Evolutionary conservation across 1,139 yeast species (phyloP).

Genomic region (Yarrowia galli): DNA sequence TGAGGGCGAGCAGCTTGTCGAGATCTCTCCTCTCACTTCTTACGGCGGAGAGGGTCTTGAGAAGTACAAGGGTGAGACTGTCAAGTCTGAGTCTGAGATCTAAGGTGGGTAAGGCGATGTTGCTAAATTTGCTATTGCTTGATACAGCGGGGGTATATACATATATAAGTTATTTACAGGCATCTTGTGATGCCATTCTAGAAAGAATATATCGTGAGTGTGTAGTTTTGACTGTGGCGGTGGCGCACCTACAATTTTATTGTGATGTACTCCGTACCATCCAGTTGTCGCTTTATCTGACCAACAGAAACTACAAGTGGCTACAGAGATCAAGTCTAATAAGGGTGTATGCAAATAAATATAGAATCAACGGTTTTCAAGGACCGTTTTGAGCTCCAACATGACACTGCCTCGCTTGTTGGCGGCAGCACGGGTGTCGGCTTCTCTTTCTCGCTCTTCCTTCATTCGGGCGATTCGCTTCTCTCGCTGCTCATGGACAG

Average conservation of each 20-base stretch:
- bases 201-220: background rate
- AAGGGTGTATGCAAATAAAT: slow-evolving; percentile 33
- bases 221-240: background rate
- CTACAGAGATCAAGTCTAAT: background rate
- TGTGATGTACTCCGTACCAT: too few relatives aligned
- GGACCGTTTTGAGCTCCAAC: slow-evolving; percentile 46
- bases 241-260: too few relatives aligned
- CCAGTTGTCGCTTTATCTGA: too few relatives aligned
- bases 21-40: slow-evolving; percentile 75
- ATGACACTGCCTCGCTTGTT: slow-evolving; percentile 45
- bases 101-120: slow-evolving; percentile 2
- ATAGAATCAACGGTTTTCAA: slow-evolving; percentile 41
- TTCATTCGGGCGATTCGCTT: slow-evolving; percentile 47
- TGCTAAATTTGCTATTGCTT: slow-evolving; percentile 22
- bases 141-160: slow-evolving; percentile 22
- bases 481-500: slow-evolving; percentile 43
- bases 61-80: slow-evolving; percentile 57
- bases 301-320: too few relatives aligned
- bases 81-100: slow-evolving; percentile 38
- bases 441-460: slow-evolving; percentile 43
- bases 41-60: slow-evolving; percentile 87
- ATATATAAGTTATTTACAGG: slow-evolving; percentile 19
- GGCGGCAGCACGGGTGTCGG: slow-evolving; percentile 40
- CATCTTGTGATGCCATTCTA: background rate
- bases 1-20: slow-evolving; percentile 64